Percentiles rank a stretch among this genome's conserved stretches.
Evolutionary conservation across 345 rosid genomes (phyloP).

Genomic region (Arabis alpina): DNA sequence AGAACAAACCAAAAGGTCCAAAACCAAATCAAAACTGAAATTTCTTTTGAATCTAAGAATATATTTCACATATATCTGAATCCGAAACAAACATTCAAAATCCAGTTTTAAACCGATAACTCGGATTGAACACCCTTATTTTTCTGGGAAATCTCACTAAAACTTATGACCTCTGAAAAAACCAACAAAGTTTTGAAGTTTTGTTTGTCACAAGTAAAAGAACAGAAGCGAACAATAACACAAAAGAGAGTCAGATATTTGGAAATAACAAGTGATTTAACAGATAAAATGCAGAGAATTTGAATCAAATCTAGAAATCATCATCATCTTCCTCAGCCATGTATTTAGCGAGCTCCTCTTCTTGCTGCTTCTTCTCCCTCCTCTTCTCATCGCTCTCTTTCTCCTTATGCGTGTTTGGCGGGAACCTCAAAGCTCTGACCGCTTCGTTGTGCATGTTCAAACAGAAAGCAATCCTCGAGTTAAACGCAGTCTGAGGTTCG

Average conservation of each 20-base stretch:
- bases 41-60: no score
- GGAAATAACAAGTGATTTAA: not conserved
- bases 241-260: not conserved
- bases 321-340: slow-evolving; percentile 94
- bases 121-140: no score
- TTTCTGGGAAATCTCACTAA: no score
- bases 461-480: slow-evolving; percentile 87
- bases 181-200: not conserved
- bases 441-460: slow-evolving; percentile 94
- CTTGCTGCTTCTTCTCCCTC: slow-evolving; percentile 84
- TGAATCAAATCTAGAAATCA: slow-evolving; percentile 52
- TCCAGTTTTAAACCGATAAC: no score
- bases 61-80: no score
- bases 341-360: slow-evolving; percentile 86
- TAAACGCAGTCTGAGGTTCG: slow-evolving; percentile 87
- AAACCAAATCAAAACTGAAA: no score
- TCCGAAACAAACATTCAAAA: no score
- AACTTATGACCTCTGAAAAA: no score
- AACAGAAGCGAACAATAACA: slow-evolving; percentile 12
- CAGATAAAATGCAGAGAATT: not conserved
- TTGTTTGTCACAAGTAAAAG: not conserved
- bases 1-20: no score
- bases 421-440: slow-evolving; percentile 69
- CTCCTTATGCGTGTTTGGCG: slow-evolving; percentile 77
- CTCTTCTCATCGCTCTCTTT: slow-evolving; percentile 85